Base-by-base conservation (phyloP, 495 filamentous ascomycete species). In the Penicillium subrubescens region DNA sequence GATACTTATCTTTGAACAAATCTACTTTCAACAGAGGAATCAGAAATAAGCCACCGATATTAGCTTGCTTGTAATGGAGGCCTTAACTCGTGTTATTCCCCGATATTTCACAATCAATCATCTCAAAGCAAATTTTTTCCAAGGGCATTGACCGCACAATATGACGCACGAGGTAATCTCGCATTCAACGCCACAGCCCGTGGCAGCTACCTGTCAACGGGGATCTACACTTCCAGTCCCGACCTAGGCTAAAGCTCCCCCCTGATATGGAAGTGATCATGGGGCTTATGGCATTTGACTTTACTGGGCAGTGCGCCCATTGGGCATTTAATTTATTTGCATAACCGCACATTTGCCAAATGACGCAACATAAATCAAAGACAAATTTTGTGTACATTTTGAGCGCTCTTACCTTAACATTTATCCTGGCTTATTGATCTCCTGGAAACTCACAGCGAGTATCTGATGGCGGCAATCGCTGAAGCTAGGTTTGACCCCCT, bases 251-350 rank as follows among this genome's bases (percentile, higher is more conserved):
- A 54, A 15, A 33, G 11, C n/a, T 33, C 4, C n/a, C 8, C 27
- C 21, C 35, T 15, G 34, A 57, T 57, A 12, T 1, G 54, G 35
- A 12, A 39, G 23, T 17, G 54, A 25, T 37, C n/a, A 15, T 41
- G 8, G 8, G 35, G 35, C 35, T 41, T n/a, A 33, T 29, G 5
- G 8, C 2, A 34, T 54, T 29, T 60, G n/a, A 33, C 48, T 23
- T 51, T 31, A 44, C 33, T 60, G 48, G 58, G 5, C 10, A n/a
- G 21, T 11, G 4, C 15, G 48, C 29, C 39, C 12, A 60, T 60
- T 60, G 58, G 58, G 10, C 43, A 39, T 35, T 27, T 51, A 60
- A 60, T 60, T 44, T 60, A 60, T 52, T 60, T 60, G 33, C 8
- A 39, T 23, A 5, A 19, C 27, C 5, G 14, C 27, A 60, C 19